These are phyloP conservation scores for Hansenula sp. DNA, from an alignment of 1,139 yeast genomes.

Conservation along the genomic window DNA sequence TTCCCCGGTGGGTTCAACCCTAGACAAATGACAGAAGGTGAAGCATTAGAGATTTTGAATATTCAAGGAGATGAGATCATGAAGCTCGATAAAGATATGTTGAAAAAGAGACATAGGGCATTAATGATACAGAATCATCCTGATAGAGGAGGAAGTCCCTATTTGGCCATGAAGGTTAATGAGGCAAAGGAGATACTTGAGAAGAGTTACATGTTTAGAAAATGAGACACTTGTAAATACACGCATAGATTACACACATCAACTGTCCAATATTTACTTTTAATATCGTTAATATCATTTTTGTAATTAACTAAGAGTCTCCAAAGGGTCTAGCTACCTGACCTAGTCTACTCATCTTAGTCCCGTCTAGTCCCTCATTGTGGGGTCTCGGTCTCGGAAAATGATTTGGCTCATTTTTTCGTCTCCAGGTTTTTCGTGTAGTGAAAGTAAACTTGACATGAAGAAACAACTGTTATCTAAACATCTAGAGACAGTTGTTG, in stretches of 20 bases:
- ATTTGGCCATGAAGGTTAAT: constrained; percentile 68
- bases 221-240: background rate
- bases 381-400: no score
- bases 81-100: constrained; percentile 35
- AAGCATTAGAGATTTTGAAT: constrained; percentile 52
- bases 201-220: constrained; percentile 36
- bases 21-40: constrained; percentile 52
- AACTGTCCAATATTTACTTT: no score
- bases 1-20: constrained; percentile 45
- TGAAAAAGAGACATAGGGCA: constrained; percentile 53
- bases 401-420: no score
- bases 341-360: no score
- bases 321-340: no score
- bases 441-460: no score
- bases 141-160: constrained; percentile 71
- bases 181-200: constrained; percentile 69
- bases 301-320: no score
- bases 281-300: no score
- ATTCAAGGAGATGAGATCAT: constrained; percentile 50
- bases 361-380: no score
- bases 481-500: no score
- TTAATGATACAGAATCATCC: constrained; percentile 74
- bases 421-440: no score
- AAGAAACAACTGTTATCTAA: no score
- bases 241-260: background rate